Base-by-base conservation (phyloP, 257 asterid genomes). In the Leptodermis oblonga region DNA sequence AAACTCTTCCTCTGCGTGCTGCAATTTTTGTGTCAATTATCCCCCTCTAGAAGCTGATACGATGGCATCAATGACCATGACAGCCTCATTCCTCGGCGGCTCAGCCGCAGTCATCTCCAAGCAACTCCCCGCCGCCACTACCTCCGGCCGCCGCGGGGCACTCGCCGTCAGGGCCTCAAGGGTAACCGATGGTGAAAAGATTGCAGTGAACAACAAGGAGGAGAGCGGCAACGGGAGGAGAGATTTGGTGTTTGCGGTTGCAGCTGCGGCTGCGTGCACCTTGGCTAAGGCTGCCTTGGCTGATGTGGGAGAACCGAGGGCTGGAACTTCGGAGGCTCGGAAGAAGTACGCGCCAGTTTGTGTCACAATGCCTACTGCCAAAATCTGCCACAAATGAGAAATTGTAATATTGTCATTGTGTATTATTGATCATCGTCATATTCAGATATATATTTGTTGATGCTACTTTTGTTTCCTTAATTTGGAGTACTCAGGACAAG, bases 261-360 rank as follows among this genome's bases (percentile, higher is more conserved):
- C 84, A 1, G 84, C 95, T 0, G 89, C 83, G 0, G 93, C 92
- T 0, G 85, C 82, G 1, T 74, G 82, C 76, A 62, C 84, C 53
- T 63, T 84, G 5, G 86, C 87, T 1, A 80, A 70, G 45, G 81
- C 80, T 22, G 86, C 87, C 25, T 68, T 83, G 82, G 96, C 89
- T 5, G 84, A 70, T 4, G 92, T 75, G 77, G 62, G 0, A 3
- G 94, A 85, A 76, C 95, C 95, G 0, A 86, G 77, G 87, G 43
- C 67, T 0, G 92, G 96, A 46, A 67, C 71, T 0, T 41, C 58
- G 0, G 92, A 84, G 0, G 96, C 95, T 2, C 85, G 73, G 78
- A 88, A 88, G 84, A 88, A 88, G 82, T 90, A 90, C 42, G 90
- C 85, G 0, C 88, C 92, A 5, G 12, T 90, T 9, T 88, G 97